Evolutionary conservation across 345 rosid species (phyloP), one percentile per base, ranked within the genome.

Genomic region (Salix udensis): DNA sequence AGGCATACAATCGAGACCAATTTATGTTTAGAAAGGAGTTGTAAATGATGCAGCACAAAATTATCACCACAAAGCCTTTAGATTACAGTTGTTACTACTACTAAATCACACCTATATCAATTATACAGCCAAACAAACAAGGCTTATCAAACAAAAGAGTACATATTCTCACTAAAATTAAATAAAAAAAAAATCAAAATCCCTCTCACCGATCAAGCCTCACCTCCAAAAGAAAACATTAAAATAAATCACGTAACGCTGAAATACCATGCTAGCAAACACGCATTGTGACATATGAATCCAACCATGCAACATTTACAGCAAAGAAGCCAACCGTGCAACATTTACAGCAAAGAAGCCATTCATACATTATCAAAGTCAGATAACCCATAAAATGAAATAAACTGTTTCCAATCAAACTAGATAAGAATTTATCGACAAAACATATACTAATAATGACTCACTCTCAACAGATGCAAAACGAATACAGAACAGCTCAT

Each of bases 401-500:
- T 8, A 10, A 58, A 58, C 9, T 23, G 24, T 11, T 58, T 58
- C 64, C 28, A 58, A 58, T 23, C 28, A 58, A 24, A n/a, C 64
- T 58, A 58, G 64, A 24, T 9, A 58, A 58, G 14, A 58, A n/a
- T 26, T 58, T 58, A 7, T 9, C 28, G 1, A 23, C 52, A 46
- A 46, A 46, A 46, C 64, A 58, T 58, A 11, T 23, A 58, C 64
- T 58, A 58, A 58, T 58, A 23, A 58, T n/a, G 24, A 86, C 93
- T 84, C 82, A 92, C 97, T 88, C 76, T 92, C 92, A 58, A 89
- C 71, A 0, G 93, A 89, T 5, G 85, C 87, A 77, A 94, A 94
- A 13, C 91, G 84, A 76, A 94, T 90, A 83, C 97, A 92, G 88
- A 92, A 89, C 44, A 88, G 86, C 83, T 90, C 96, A 65, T 92